Evolutionary conservation across 345 rosid genomes (phyloP), one percentile per base, ranked within the genome.

Genomic region (Populus nigra): DNA sequence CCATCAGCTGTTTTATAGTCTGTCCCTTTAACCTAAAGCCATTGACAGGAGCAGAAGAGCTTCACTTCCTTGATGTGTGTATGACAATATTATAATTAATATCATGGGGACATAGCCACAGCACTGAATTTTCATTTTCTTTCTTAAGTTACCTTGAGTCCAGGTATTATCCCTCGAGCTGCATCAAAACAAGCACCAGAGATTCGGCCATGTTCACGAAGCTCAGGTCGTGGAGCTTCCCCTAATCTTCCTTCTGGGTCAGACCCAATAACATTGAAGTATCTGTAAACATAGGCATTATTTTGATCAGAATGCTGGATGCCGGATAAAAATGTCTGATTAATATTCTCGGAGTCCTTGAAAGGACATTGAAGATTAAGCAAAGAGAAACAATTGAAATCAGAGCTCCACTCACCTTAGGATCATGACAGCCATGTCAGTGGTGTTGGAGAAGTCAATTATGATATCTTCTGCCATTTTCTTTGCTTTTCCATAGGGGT

Each of bases 181-280:
- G 99, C 99, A 83, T 96, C 99, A 72, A 96, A 96, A 82, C 99
- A 96, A 62, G 99, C 97, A 68, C 97, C 99, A 73, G 98, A 96
- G 72, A 94, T 93, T 35, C 99, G 85, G 39, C 99, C 99, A 81
- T 96, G 99, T 61, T 92, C 97, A 5, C 98, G 98, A 65, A 93
- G 82, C 75, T 96, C 99, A n/a, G 99, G 97, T 72, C 85, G 88
- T 23, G 99, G 99, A 82, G 99, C 95, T 88, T 96, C 99, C 47
- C 99, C 99, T 73, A 96, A 77, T 84, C 94, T 89, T 47, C 99
- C 99, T 67, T 88, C 91, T 15, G 98, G 99, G 72, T 96, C 99
- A 31, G 98, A 93, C 63, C 98, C 99, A 15, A 96, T 96, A 79
- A 96, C 99, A 39, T 96, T 96, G 84, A 96, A 96, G 89, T 96